phyloP scores from a whole-genome alignment of 2,329 filamentous ascomycete species.

The Biscogniauxia sp. region DNA sequence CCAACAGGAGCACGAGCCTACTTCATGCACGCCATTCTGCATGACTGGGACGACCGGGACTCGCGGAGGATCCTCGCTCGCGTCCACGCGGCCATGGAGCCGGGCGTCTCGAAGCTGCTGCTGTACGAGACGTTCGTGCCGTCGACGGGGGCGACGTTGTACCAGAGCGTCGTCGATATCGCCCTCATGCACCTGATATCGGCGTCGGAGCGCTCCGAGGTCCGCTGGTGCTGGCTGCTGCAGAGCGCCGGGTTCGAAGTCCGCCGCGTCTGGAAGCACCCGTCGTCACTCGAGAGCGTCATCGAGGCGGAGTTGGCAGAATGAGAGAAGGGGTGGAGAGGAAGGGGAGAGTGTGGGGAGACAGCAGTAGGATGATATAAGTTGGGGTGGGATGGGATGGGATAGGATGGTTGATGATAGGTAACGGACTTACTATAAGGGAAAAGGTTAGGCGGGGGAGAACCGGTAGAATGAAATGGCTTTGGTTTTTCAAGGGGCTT shows the following conservation, averaged over 20 bases:
- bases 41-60: slow-evolving; percentile 31
- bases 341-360: neutral
- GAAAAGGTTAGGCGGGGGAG: too few species aligned
- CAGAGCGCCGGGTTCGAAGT: slow-evolving; percentile 14
- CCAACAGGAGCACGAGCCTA: slow-evolving; percentile 35
- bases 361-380: too few species aligned
- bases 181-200: slow-evolving; percentile 15
- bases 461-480: too few species aligned
- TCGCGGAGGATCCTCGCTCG: slow-evolving; percentile 25
- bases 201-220: slow-evolving; percentile 18
- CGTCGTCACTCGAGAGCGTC: slow-evolving; percentile 14
- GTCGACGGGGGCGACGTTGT: slow-evolving; percentile 5
- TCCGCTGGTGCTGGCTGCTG: slow-evolving; percentile 19
- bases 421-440: too few species aligned
- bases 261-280: slow-evolving; percentile 20
- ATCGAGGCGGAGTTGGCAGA: slow-evolving; percentile 15
- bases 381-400: too few species aligned
- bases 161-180: slow-evolving; percentile 9
- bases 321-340: neutral
- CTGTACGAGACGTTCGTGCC: slow-evolving; percentile 34
- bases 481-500: too few species aligned
- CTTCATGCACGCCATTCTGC: slow-evolving; percentile 29
- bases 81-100: slow-evolving; percentile 27
- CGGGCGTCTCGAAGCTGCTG: slow-evolving; percentile 36
- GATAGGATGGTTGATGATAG: neutral